Percentiles rank a stretch among this genome's conserved stretches.
phyloP scores from a whole-genome alignment of 1,284 basidiomycete species.

The Sparassis latifolia region DNA sequence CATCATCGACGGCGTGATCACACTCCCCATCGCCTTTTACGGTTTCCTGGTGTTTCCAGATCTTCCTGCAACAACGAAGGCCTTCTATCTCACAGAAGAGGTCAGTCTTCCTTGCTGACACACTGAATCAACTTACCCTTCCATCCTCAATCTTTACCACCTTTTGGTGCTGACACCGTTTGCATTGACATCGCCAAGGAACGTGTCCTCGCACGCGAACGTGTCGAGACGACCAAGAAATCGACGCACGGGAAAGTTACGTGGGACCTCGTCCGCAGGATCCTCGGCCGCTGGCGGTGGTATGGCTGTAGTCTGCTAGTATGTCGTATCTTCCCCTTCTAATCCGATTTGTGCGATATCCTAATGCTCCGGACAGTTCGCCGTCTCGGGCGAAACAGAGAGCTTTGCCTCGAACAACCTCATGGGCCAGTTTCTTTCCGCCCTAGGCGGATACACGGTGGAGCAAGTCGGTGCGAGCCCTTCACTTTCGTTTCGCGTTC shows the following conservation, averaged over 20 bases:
- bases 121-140: neutral
- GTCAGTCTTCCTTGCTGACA: conserved; percentile 28
- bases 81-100: conserved; percentile 57
- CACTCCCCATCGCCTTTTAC: conserved; percentile 65
- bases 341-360: neutral
- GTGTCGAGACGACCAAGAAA: conserved; percentile 32
- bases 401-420: conserved; percentile 67
- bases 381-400: conserved; percentile 63
- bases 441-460: conserved; percentile 52
- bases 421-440: conserved; percentile 72
- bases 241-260: conserved; percentile 38
- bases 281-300: conserved; percentile 64
- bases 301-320: conserved; percentile 61
- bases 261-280: conserved; percentile 41
- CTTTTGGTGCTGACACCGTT: neutral
- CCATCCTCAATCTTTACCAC: conserved; percentile 4
- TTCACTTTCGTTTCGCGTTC: neutral
- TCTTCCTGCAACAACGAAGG: conserved; percentile 57
- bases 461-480: conserved; percentile 45
- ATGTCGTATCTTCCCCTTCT: conserved; percentile 11
- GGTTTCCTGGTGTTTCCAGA: conserved; percentile 72
- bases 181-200: conserved; percentile 32
- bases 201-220: conserved; percentile 42
- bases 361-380: conserved; percentile 34
- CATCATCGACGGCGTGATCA: conserved; percentile 70